Base-by-base conservation (phyloP, 345 rosid genomes). In the Rubroshorea leprosula region DNA sequence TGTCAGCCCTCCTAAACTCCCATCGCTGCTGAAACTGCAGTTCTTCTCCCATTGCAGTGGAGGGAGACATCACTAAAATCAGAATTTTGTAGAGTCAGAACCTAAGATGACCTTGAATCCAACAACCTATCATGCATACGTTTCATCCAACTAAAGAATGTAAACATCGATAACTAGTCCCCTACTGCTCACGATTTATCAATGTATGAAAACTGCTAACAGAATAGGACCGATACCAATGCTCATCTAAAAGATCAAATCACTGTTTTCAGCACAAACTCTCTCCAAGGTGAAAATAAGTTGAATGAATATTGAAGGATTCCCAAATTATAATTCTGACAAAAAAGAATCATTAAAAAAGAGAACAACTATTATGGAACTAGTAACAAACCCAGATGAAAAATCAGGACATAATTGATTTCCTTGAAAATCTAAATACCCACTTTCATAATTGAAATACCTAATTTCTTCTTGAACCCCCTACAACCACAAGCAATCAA, bases 1-100 rank as follows among this genome's bases (percentile, higher is more conserved):
- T 35, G 2, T 73, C 77, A 46, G 51, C 68, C 48, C 78, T 71
- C 67, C 80, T 66, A 57, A 76, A 76, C 49, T 69, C 81, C 88
- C 83, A 82, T 14, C 83, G 72, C 57, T 68, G 84, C 58, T 58
- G 75, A 63, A 74, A 72, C 47, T 57, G 59, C 58, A 67, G 46
- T 41, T 81, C 81, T 54, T 67, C 69, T 45, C 60, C 68, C 75
- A 63, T 69, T 57, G 2, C 60, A 15, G 51, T 50, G 56, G 18
- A 54, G 49, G 49, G 14, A 18, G 66, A 26, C 23, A 49, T n/a
- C 51, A n/a, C 47, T 35, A 49, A 11, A 59, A 27, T 17, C 48
- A 16, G 10, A 38, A 26, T n/a, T 19, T 47, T 26, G 43, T 6
- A 18, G 44, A 26, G 14, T 41, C 44, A 41, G 49, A 46, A 41